Percentiles rank a stretch among this genome's conserved stretches.
phyloP scores from a whole-genome alignment of 2,329 filamentous ascomycete species.

The Calonectria multiphialidica region DNA sequence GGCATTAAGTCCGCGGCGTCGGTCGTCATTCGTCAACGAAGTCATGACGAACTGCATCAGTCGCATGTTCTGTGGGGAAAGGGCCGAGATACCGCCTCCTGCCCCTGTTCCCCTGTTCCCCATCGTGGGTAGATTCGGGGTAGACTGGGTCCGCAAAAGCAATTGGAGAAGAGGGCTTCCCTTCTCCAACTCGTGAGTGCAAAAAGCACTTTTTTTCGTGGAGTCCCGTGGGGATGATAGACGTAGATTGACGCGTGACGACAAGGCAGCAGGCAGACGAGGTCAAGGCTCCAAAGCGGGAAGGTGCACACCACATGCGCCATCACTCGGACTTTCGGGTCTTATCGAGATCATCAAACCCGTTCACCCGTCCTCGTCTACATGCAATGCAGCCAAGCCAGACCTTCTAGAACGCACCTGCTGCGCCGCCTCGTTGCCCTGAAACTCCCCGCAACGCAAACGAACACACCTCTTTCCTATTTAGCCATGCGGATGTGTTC shows the following conservation, averaged over 20 bases:
- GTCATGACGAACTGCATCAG: slow-evolving; percentile 5
- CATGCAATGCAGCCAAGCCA: slow-evolving; percentile 17
- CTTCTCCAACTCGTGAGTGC: slow-evolving; percentile 3
- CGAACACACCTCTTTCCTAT: background rate
- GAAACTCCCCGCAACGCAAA: background rate
- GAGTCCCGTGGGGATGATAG: slow-evolving; percentile 11
- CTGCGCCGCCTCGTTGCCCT: background rate
- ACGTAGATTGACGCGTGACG: background rate
- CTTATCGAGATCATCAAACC: slow-evolving; percentile 2
- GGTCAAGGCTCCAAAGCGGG: background rate
- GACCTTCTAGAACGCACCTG: background rate
- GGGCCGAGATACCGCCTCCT: slow-evolving; percentile 37
- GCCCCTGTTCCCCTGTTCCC: slow-evolving; percentile 27
- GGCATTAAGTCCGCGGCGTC: background rate
- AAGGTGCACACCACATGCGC: background rate
- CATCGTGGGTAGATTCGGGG: slow-evolving; percentile 32
- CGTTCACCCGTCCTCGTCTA: background rate
- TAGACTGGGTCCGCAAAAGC: slow-evolving; percentile 16
- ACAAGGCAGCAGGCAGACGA: background rate
- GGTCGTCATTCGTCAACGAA: slow-evolving; percentile 26
- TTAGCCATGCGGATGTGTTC: slow-evolving; percentile 5
- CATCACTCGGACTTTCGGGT: background rate
- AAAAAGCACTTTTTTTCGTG: background rate
- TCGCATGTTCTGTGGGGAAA: slow-evolving; percentile 41
- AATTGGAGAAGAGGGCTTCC: background rate